phyloP scores from a whole-genome alignment of 23 red algal genomes.

The Chondrus crispus region DNA sequence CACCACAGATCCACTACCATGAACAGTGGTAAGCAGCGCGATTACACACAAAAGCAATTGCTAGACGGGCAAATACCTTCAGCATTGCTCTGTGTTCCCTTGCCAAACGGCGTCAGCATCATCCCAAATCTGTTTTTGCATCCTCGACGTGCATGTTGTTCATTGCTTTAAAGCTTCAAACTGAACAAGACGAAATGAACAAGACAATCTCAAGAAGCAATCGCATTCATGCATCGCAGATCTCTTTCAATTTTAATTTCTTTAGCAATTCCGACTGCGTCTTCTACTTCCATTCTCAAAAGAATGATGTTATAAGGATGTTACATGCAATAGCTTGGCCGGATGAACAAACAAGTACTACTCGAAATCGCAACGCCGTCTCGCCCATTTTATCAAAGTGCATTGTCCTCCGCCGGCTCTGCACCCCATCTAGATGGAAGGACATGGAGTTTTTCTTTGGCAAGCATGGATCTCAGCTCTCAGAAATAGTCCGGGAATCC shows the following conservation, averaged over 20 bases:
- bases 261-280: slow-evolving; percentile 6
- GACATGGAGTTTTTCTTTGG: neutral
- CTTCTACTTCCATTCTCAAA: neutral
- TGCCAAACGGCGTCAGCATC: too few relatives aligned
- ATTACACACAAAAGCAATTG: too few relatives aligned
- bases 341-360: neutral
- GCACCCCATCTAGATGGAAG: neutral
- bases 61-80: too few relatives aligned
- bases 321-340: neutral
- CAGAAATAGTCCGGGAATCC: slow-evolving; percentile 1
- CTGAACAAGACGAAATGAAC: too few relatives aligned
- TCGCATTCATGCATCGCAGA: too few relatives aligned
- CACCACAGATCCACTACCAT: too few relatives aligned
- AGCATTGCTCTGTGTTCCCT: too few relatives aligned
- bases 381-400: neutral
- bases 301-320: neutral
- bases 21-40: too few relatives aligned
- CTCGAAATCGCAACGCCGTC: neutral
- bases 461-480: neutral
- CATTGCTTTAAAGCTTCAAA: too few relatives aligned
- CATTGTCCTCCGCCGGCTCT: neutral
- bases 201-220: too few relatives aligned
- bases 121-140: too few relatives aligned
- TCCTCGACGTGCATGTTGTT: too few relatives aligned
- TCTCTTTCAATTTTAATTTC: neutral